phyloP scores from a whole-genome alignment of 139 green algal genomes.

The Diplosphaera chodatii region DNA sequence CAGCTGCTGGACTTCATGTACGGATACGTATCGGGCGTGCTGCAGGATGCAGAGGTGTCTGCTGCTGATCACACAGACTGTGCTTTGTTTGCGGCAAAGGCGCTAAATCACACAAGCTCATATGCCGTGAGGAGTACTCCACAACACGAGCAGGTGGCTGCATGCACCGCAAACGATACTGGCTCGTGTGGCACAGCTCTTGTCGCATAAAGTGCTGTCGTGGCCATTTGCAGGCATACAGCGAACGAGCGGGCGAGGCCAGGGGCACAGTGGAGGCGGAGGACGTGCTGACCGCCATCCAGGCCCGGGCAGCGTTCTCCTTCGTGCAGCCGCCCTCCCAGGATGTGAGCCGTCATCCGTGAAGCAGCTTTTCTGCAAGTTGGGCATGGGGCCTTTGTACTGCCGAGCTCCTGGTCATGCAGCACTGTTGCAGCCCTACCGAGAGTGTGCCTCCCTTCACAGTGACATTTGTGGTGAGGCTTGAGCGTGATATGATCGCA shows the following conservation, averaged over 20 bases:
- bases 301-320: conserved; percentile 17
- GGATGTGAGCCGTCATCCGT: conserved; percentile 21
- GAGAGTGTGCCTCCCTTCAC: too few relatives aligned
- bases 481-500: neutral
- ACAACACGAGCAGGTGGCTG: too few relatives aligned
- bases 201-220: too few relatives aligned
- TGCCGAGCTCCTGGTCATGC: too few relatives aligned
- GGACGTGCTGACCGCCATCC: conserved; percentile 63
- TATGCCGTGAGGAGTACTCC: too few relatives aligned
- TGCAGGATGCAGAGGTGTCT: conserved; percentile 63
- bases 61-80: neutral
- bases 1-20: conserved; percentile 81
- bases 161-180: too few relatives aligned
- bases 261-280: conserved; percentile 39
- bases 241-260: conserved; percentile 6
- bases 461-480: neutral
- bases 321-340: conserved; percentile 43
- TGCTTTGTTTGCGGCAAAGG: too few relatives aligned
- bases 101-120: too few relatives aligned
- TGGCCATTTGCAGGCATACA: conserved; percentile 3
- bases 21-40: conserved; percentile 59
- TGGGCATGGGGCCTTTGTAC: too few relatives aligned
- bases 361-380: too few relatives aligned
- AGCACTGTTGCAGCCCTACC: too few relatives aligned
- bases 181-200: too few relatives aligned